Evolutionary conservation across 768 basidiomycete species (phyloP), one percentile per base, ranked within the genome.

Genomic region (Leucocoprinus sp.): DNA sequence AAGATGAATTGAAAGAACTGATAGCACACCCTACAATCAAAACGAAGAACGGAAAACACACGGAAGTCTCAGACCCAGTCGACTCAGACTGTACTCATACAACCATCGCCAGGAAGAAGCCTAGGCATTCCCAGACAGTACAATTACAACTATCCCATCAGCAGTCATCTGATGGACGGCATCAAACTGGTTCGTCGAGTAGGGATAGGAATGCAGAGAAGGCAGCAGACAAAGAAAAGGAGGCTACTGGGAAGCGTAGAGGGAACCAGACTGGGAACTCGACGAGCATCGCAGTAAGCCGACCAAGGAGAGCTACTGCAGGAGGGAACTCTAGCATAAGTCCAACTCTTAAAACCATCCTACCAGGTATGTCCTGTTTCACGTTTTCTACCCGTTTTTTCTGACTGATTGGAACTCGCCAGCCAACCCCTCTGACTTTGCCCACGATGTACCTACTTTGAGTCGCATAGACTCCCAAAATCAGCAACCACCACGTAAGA

Each of bases 261-360:
- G 50, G 42, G 5, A 44, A 37, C n/a, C 14, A 28, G 26, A 47
- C 35, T 18, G 39, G 43, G 8, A 47, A 33, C 11, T 42, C 54
- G 9, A 52, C 50, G 17, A 49, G 55, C 35, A 47, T 54, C 17
- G 51, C 52, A 24, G 36, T 48, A 29, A 45, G 54, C 24, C 50
- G 54, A 29, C 31, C 52, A 8, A 55, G 46, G 17, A 48, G 46
- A 26, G 28, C 29, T 15, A 33, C 38, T 17, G 19, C 61, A 37
- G 48, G 54, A 50, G 52, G 61, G 36, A 18, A 64, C 34, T 34
- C 36, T 8, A 50, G 60, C 55, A 62, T 74, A 17, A 80, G 73
- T 52, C 75, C 82, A 0, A 72, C 69, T 11, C 65, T 85, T 28
- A 88, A 88, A 61, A 73, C 80, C 4, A 78, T 90, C 41, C 72